Evolutionary conservation across 1,284 basidiomycete genomes (phyloP).

Genomic region (Irpex lacteus): DNA sequence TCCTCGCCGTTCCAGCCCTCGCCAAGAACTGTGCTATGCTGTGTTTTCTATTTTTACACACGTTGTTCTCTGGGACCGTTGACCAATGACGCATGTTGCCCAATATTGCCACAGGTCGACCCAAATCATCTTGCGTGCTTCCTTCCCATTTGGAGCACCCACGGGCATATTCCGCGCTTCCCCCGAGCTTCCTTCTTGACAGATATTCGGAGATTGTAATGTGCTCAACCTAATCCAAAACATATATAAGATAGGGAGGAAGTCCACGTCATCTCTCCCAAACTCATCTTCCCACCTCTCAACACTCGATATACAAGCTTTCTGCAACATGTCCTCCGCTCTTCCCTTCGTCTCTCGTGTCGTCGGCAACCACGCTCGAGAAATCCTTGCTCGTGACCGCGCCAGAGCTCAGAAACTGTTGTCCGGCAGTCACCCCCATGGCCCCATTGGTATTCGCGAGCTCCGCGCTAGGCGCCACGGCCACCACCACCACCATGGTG

Average conservation of each 20-base stretch:
- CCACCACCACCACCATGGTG: constrained; percentile 29
- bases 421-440: constrained; percentile 47
- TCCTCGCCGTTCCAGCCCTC: not conserved
- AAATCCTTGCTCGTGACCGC: constrained; percentile 50
- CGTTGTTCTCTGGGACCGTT: not conserved
- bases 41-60: not conserved
- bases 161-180: not conserved
- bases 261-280: not conserved
- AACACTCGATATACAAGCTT: not conserved
- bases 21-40: not conserved
- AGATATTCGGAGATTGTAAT: not conserved
- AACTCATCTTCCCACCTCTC: not conserved
- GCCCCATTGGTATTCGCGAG: constrained; percentile 36
- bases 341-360: constrained; percentile 46
- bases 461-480: constrained; percentile 23
- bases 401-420: constrained; percentile 53
- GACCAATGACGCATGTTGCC: not conserved
- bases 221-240: not conserved
- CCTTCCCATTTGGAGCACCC: not conserved
- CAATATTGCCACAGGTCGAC: not conserved
- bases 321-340: constrained; percentile 15
- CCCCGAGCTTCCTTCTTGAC: not conserved
- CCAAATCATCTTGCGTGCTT: not conserved
- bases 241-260: not conserved
- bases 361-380: constrained; percentile 36